Evolutionary conservation across 2,329 filamentous ascomycete genomes (phyloP), one percentile per base, ranked within the genome.

Genomic region (Aureobasidium lini): DNA sequence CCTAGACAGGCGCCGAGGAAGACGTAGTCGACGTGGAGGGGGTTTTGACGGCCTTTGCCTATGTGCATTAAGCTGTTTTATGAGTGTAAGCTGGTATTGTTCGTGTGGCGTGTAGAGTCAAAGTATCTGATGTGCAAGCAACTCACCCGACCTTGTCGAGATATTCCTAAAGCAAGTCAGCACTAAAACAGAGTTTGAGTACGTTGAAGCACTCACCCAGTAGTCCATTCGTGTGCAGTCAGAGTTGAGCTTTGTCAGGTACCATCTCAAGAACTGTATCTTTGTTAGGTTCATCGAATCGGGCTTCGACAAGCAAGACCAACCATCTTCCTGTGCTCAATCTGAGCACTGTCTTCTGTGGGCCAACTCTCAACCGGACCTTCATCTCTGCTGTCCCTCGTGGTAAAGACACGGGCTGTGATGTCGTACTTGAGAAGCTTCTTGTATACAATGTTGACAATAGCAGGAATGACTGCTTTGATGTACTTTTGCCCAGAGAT

Each of bases 361-460:
- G 84, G 80, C 50, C 77, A 77, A 5, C 82, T 79, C 62, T 89
- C 85, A 13, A 88, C 78, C 2, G 85, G 84, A 0, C 84, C 85
- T 64, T 89, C 85, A 63, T 84, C 86, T 43, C 83, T 84, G 8
- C 80, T 82, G 58, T 79, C 77, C 48, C 79, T 72, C 1, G 79
- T 83, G 61, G 84, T 81, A 70, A 93, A 90, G 13, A 88, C 87
- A 57, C 87, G 82, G 1, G 89, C 88, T 4, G 89, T 94, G 71
- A 93, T 89, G 69, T 93, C 89, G 73, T 89, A 89, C 67, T 85
- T 83, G 10, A 93, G 77, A 0, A 94, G 81, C 70, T 93, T 93
- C 68, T 85, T 85, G 77, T 93, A 94, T 36, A 93, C 87, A 62
- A 91, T 88, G 73, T 92, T 90, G 68, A 93, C 88, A 23, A 94